These are phyloP conservation scores for Solioccasus polychromus DNA, from an alignment of 768 basidiomycete genomes.

Conservation along the genomic window DNA sequence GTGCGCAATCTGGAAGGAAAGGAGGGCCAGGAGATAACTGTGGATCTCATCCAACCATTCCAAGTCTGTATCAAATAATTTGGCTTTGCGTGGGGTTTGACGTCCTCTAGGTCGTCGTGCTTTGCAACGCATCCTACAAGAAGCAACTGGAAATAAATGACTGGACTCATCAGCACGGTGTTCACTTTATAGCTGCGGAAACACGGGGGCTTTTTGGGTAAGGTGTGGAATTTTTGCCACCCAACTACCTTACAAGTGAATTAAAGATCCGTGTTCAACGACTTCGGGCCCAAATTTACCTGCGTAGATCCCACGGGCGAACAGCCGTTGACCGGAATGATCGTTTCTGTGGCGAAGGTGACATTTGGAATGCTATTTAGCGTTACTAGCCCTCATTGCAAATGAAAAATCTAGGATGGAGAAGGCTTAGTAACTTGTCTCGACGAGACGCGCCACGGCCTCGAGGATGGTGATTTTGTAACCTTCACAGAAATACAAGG, in stretches of 20 bases:
- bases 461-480: conserved; percentile 98
- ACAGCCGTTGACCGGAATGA: conserved; percentile 90
- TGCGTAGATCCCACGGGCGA: conserved; percentile 99
- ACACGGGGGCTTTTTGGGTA: conserved; percentile 95
- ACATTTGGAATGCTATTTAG: conserved; percentile 2
- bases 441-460: conserved; percentile 95
- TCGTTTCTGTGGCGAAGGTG: conserved; percentile 90
- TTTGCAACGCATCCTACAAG: conserved; percentile 71
- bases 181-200: conserved; percentile 90
- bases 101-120: conserved; percentile 71
- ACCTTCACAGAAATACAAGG: conserved; percentile 96
- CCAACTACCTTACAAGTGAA: conserved; percentile 5
- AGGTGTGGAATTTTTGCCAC: not conserved
- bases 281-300: conserved; percentile 92
- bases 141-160: conserved; percentile 95
- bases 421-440: conserved; percentile 96
- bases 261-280: conserved; percentile 86
- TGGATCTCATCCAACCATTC: conserved; percentile 82
- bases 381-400: not conserved
- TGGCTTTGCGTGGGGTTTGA: conserved; percentile 6
- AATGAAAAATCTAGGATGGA: conserved; percentile 48
- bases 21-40: conserved; percentile 71
- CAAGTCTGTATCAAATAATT: conserved; percentile 54
- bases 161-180: conserved; percentile 86
- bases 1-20: conserved; percentile 81